Percentiles rank a stretch among this genome's conserved stretches.
These are phyloP conservation scores for Orbilia ellipsospora DNA, from an alignment of 2,329 filamentous ascomycete genomes.

Conservation along the genomic window DNA sequence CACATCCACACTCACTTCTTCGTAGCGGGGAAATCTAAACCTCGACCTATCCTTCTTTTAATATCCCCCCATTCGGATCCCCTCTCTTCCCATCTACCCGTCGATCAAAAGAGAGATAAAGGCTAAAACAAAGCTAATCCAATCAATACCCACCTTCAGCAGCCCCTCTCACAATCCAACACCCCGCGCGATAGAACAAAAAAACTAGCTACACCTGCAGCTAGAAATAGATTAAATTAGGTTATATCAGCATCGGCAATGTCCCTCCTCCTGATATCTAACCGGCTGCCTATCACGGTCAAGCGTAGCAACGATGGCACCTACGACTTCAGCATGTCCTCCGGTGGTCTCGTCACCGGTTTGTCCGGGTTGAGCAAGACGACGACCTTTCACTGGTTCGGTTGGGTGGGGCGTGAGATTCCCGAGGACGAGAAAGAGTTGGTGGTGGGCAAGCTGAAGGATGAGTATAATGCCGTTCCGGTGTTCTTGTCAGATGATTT, in stretches of 20 bases:
- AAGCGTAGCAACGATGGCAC: conserved; percentile 90
- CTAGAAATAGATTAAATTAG: too few relatives aligned
- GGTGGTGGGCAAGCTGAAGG: conserved; percentile 81
- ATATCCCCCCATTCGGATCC: not conserved
- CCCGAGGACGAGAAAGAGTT: conserved; percentile 81
- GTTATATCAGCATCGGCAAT: conserved; percentile 5
- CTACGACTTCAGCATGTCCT: conserved; percentile 96
- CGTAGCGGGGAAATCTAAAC: not conserved
- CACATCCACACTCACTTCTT: conserved; percentile 3
- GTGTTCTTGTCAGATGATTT: conserved; percentile 94
- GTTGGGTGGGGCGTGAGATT: conserved; percentile 93
- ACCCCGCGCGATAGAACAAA: too few relatives aligned
- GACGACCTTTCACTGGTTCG: conserved; percentile 97
- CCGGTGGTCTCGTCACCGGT: conserved; percentile 92
- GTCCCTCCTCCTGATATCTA: conserved; percentile 63
- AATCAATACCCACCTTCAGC: not conserved
- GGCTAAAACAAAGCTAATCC: not conserved
- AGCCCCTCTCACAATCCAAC: too few relatives aligned
- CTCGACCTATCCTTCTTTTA: not conserved
- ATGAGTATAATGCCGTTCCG: conserved; percentile 88
- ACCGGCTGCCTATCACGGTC: conserved; percentile 95
- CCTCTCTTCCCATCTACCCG: not conserved
- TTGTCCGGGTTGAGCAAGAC: conserved; percentile 91
- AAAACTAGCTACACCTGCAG: too few relatives aligned
- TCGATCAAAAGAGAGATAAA: not conserved